Evolutionary conservation across 2,329 filamentous ascomycete genomes (phyloP).

Genomic region (Botryotinia convoluta): DNA sequence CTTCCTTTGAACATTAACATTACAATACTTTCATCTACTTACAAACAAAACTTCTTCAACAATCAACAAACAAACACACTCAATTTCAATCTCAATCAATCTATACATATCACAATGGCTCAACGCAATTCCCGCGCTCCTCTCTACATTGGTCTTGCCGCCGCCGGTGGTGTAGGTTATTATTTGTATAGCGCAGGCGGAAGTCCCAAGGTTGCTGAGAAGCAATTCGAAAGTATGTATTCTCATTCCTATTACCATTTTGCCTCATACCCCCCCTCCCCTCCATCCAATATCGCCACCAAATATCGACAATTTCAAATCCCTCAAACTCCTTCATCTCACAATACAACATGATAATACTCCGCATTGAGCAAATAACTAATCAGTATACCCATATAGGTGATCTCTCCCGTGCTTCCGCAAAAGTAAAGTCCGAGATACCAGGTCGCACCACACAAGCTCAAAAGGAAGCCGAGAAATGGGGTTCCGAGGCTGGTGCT

Average conservation of each 20-base stretch:
- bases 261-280: not conserved
- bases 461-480: conserved; percentile 62
- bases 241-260: not conserved
- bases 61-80: not conserved
- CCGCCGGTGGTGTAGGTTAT: conserved; percentile 72
- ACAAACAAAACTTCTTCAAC: not conserved
- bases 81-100: conserved; percentile 5
- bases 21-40: not conserved
- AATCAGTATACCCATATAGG: conserved; percentile 49
- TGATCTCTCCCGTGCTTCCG: conserved; percentile 69
- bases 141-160: conserved; percentile 56
- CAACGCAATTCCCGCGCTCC: conserved; percentile 41
- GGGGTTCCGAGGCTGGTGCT: conserved; percentile 59
- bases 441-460: conserved; percentile 60
- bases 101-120: conserved; percentile 32
- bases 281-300: not conserved
- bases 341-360: too few relatives aligned
- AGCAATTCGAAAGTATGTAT: conserved; percentile 75
- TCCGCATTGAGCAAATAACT: not conserved
- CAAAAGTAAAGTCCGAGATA: conserved; percentile 63
- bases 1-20: conserved; percentile 4
- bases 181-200: conserved; percentile 90
- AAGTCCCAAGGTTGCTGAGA: conserved; percentile 75
- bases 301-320: not conserved
- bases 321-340: not conserved